Percentiles rank a stretch among this genome's conserved stretches.
Evolutionary conservation across 208 protist species (phyloP).

Genomic region (Sergeia podlipaevii): DNA sequence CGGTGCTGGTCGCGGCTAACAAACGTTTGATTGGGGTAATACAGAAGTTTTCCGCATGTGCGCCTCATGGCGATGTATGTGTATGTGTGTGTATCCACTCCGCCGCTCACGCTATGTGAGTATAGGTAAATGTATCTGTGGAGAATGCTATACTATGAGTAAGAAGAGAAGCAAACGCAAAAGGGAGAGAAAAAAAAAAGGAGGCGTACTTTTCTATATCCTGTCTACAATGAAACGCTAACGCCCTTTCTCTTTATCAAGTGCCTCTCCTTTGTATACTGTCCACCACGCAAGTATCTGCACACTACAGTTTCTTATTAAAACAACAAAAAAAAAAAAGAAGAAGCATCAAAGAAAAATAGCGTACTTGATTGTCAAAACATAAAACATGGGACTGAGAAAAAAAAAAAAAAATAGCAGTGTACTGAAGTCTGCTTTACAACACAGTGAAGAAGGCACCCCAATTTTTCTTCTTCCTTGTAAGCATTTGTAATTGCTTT

Average conservation of each 20-base stretch:
- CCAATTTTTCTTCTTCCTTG: no score
- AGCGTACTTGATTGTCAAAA: no score
- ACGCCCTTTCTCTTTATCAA: no score
- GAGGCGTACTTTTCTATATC: no score
- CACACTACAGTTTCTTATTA: background rate
- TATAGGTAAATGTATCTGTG: constrained; percentile 1
- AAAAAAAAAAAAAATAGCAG: constrained; percentile 4
- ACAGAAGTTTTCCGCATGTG: background rate
- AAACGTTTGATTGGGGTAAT: constrained; percentile 29
- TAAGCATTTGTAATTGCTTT: background rate
- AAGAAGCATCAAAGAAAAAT: constrained; percentile 11
- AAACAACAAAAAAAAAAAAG: constrained; percentile 8
- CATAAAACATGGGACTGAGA: no score
- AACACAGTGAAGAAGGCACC: no score
- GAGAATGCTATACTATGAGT: no score
- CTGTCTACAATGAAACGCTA: no score
- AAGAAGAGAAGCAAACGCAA: no score
- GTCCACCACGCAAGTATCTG: no score
- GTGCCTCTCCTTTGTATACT: no score
- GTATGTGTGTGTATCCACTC: background rate
- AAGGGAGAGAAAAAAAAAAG: constrained; percentile 4
- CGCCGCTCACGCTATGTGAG: no score
- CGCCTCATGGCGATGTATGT: constrained; percentile 4
- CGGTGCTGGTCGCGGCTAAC: constrained; percentile 12
- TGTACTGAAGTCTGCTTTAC: background rate